phyloP scores from a whole-genome alignment of 2,329 filamentous ascomycete species.

The Colletotrichum godetiae region DNA sequence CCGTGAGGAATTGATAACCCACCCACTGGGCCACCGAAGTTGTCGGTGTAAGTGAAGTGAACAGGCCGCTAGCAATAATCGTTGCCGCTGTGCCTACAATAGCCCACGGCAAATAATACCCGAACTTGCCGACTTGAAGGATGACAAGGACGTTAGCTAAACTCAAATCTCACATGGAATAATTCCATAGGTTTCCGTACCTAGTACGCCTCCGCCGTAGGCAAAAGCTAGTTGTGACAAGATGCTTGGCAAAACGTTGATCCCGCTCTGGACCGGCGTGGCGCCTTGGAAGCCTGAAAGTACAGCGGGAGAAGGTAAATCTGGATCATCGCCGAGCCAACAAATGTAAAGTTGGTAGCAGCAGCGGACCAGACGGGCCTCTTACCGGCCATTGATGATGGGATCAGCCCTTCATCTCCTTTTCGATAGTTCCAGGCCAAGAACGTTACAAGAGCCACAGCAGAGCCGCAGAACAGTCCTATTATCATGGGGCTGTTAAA shows the following conservation, averaged over 20 bases:
- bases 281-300: constrained; percentile 44
- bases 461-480: constrained; percentile 39
- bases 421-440: constrained; percentile 39
- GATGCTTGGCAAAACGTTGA: constrained; percentile 45
- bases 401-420: constrained; percentile 42
- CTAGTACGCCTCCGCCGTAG: constrained; percentile 38
- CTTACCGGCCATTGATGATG: constrained; percentile 35
- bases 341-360: constrained; percentile 50
- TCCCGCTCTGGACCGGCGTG: constrained; percentile 47
- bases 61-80: constrained; percentile 32
- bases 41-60: constrained; percentile 31
- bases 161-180: neutral
- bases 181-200: constrained; percentile 35
- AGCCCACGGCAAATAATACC: constrained; percentile 37
- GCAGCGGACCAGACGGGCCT: constrained; percentile 46
- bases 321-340: constrained; percentile 29
- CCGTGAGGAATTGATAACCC: constrained; percentile 35
- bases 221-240: constrained; percentile 39
- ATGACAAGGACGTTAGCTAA: neutral
- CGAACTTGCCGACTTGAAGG: constrained; percentile 27
- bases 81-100: constrained; percentile 23
- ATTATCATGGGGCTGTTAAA: constrained; percentile 42
- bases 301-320: constrained; percentile 49
- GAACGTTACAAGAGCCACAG: constrained; percentile 37
- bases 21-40: constrained; percentile 33